Percentiles rank a stretch among this genome's conserved stretches.
Evolutionary conservation across 192 early-diverging fungal species (phyloP).

Genomic region (Coemansia sp.): DNA sequence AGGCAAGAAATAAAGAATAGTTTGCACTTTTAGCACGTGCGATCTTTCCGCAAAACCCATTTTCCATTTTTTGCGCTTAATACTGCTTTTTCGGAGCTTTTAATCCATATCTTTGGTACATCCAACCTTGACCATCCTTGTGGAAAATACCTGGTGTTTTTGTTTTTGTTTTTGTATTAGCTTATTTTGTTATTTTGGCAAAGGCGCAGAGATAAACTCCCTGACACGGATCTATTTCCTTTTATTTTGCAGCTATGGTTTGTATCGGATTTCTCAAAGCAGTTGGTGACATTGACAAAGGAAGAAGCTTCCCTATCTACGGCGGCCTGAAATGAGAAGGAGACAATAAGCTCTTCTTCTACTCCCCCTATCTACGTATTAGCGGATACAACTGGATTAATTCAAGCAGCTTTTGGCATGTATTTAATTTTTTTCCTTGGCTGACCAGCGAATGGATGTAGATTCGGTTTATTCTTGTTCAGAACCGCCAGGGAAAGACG

Average conservation of each 20-base stretch:
- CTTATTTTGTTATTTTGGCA: neutral
- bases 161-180: neutral
- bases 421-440: neutral
- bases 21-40: neutral
- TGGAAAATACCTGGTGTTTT: neutral
- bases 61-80: neutral
- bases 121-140: no score
- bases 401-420: neutral
- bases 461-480: conserved; percentile 96
- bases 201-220: neutral
- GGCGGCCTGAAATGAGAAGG: no score
- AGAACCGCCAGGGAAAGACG: conserved; percentile 99
- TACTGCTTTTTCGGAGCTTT: no score
- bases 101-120: no score
- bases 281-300: no score
- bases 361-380: no score
- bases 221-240: neutral
- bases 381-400: neutral
- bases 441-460: neutral
- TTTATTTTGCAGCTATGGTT: neutral
- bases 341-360: neutral
- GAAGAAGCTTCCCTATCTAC: no score
- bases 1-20: conserved; percentile 33
- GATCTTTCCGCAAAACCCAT: neutral
- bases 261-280: neutral